Conservation (phyloP, 2,329 filamentous ascomycete species). For the Myrmaecium sp. region DNA sequence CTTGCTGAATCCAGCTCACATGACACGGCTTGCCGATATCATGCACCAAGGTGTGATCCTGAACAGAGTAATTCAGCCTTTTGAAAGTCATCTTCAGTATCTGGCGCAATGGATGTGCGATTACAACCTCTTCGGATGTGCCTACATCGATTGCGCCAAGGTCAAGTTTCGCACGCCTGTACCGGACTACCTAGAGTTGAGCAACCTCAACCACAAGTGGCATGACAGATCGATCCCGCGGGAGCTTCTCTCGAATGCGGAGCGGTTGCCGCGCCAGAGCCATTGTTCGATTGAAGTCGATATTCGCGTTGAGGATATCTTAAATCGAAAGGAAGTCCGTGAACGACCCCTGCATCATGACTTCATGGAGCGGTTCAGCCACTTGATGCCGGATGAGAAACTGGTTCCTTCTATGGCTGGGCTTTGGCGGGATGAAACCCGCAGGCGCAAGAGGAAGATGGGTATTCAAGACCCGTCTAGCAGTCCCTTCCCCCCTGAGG, state of each 20-base stretch:
- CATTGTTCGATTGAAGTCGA: conserved; percentile 85
- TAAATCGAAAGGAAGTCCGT: conserved; percentile 61
- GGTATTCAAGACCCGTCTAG: conserved; percentile 44
- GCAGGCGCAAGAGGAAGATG: conserved; percentile 57
- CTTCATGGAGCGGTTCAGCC: conserved; percentile 56
- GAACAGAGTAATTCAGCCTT: conserved; percentile 71
- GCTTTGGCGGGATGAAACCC: conserved; percentile 80
- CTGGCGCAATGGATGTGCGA: conserved; percentile 95
- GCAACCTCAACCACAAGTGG: conserved; percentile 52
- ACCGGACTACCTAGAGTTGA: conserved; percentile 49
- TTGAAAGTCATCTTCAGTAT: conserved; percentile 86
- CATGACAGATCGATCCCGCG: conserved; percentile 54
- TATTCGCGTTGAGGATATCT: conserved; percentile 71
- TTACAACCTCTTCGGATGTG: conserved; percentile 92
- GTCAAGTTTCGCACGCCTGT: conserved; percentile 60
- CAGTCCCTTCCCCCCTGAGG: conserved; percentile 67
- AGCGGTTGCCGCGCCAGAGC: conserved; percentile 56
- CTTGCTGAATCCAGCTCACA: conserved; percentile 70
- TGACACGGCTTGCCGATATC: conserved; percentile 75
- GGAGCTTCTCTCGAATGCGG: conserved; percentile 43
- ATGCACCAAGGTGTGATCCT: conserved; percentile 77
- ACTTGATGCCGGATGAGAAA: conserved; percentile 52
- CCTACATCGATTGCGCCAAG: conserved; percentile 58
- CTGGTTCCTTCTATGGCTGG: conserved; percentile 88
- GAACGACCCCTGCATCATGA: conserved; percentile 72